Evolutionary conservation across 2,329 filamentous ascomycete species (phyloP).

Genomic region (Camptophora hylomeconis): DNA sequence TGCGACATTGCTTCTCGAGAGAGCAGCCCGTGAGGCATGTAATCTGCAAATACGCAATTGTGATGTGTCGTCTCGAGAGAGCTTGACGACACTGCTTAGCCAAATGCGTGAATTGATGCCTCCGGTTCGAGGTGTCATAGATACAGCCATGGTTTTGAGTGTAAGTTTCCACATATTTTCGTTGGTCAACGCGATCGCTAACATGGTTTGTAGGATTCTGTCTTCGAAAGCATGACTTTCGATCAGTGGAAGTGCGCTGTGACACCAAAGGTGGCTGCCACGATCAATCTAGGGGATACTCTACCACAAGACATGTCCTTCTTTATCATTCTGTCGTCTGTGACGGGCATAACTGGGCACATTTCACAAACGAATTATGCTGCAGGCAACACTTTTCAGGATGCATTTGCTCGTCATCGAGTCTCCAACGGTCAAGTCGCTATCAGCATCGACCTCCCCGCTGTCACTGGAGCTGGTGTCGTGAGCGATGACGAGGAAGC

Average conservation of each 20-base stretch:
- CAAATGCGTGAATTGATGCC: slow-evolving; percentile 12
- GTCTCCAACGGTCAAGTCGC: slow-evolving; percentile 16
- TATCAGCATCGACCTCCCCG: slow-evolving; percentile 21
- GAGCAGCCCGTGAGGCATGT: too few species aligned
- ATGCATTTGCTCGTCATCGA: slow-evolving; percentile 21
- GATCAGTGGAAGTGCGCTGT: slow-evolving; percentile 26
- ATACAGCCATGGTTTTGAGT: slow-evolving; percentile 35
- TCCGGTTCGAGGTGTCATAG: slow-evolving; percentile 32
- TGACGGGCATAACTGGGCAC: slow-evolving; percentile 31
- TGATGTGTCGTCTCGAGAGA: too few species aligned
- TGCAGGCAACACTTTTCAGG: slow-evolving; percentile 25
- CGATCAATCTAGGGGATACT: slow-evolving; percentile 23
- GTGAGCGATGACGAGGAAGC: slow-evolving; percentile 20
- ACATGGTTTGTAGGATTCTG: slow-evolving; percentile 28
- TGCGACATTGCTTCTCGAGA: too few species aligned
- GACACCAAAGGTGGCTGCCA: slow-evolving; percentile 27
- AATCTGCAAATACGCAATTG: too few species aligned
- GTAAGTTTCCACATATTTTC: too few species aligned
- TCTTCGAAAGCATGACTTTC: slow-evolving; percentile 27
- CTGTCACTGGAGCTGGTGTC: too few species aligned
- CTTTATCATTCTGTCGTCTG: slow-evolving; percentile 28
- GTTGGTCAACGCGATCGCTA: too few species aligned
- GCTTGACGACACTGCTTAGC: slow-evolving; percentile 5
- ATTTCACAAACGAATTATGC: slow-evolving; percentile 31
- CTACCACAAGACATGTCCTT: slow-evolving; percentile 21